Conservation (phyloP, 768 basidiomycete species). For the Pleurotus giganteus region DNA sequence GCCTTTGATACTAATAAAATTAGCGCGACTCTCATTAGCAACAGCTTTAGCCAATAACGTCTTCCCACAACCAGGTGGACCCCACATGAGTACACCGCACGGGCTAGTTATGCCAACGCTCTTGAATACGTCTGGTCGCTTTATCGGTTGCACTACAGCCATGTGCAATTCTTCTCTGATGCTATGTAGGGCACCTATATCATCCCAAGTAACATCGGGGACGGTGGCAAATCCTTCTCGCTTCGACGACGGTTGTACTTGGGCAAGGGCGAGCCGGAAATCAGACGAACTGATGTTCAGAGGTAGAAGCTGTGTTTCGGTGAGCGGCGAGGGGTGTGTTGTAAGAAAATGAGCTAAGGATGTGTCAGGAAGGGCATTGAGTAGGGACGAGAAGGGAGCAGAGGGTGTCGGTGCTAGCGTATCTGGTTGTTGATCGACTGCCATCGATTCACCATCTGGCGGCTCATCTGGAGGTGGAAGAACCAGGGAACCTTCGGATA, state of each 20-base stretch:
- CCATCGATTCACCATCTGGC: conserved; percentile 35
- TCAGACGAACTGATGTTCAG: conserved; percentile 80
- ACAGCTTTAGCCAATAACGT: conserved; percentile 98
- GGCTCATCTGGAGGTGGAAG: conserved; percentile 41
- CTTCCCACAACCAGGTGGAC: conserved; percentile 98
- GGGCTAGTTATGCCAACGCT: conserved; percentile 88
- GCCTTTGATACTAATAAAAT: conserved; percentile 97
- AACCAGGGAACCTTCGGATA: conserved; percentile 64
- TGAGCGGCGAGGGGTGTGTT: conserved; percentile 81
- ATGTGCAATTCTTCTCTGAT: conserved; percentile 92
- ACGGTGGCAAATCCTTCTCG: conserved; percentile 98
- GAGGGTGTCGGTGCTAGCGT: conserved; percentile 9
- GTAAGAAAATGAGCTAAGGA: conserved; percentile 91
- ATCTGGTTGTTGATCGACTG: conserved; percentile 30
- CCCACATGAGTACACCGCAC: conserved; percentile 97
- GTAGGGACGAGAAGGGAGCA: conserved; percentile 19
- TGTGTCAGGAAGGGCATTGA: conserved; percentile 43
- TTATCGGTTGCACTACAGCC: conserved; percentile 96
- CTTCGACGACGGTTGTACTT: conserved; percentile 94
- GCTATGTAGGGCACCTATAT: conserved; percentile 87
- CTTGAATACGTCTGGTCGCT: conserved; percentile 83
- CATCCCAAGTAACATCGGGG: conserved; percentile 92
- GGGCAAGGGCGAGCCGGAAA: conserved; percentile 76
- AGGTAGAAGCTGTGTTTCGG: conserved; percentile 72
- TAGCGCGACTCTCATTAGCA: conserved; percentile 92